These are phyloP conservation scores for Pseudocercospora fijiensis DNA, from an alignment of 2,329 filamentous ascomycete genomes.

Conservation along the genomic window DNA sequence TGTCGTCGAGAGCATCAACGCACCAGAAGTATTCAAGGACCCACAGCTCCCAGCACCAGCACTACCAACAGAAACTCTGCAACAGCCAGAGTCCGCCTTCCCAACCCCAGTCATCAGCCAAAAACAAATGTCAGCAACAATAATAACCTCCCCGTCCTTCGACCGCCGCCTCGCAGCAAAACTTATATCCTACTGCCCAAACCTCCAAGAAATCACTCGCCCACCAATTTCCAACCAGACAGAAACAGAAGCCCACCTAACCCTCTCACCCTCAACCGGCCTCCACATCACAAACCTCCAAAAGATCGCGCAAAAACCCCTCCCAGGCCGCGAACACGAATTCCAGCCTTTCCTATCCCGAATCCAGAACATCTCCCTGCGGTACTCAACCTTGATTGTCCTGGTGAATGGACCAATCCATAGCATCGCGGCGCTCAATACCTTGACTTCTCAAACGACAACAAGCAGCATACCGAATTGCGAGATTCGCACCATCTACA, in stretches of 20 bases:
- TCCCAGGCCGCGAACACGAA: slow-evolving; percentile 58
- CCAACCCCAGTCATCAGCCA: neutral
- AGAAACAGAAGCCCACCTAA: slow-evolving; percentile 65
- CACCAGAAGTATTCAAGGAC: neutral
- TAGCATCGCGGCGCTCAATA: neutral
- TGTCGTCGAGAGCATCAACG: neutral
- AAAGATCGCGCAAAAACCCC: slow-evolving; percentile 67
- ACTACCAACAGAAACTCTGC: neutral
- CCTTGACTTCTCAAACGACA: neutral
- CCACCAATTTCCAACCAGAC: neutral
- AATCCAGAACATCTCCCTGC: slow-evolving; percentile 52
- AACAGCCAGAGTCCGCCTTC: neutral
- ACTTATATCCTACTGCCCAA: slow-evolving; percentile 38
- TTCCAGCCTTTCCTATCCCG: slow-evolving; percentile 42
- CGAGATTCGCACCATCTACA: slow-evolving; percentile 41
- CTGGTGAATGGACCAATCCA: slow-evolving; percentile 55
- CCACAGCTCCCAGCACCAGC: neutral
- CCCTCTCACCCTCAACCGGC: slow-evolving; percentile 66
- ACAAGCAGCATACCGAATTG: slow-evolving; percentile 15
- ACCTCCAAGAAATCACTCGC: slow-evolving; percentile 43
- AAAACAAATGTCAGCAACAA: slow-evolving; percentile 40
- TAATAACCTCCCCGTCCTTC: slow-evolving; percentile 48
- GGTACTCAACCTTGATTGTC: slow-evolving; percentile 68
- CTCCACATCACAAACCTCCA: slow-evolving; percentile 70
- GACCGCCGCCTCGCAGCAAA: slow-evolving; percentile 48